These are phyloP conservation scores for Wickerhamiella siamensis DNA, from an alignment of 805 yeast species.

Conservation along the genomic window DNA sequence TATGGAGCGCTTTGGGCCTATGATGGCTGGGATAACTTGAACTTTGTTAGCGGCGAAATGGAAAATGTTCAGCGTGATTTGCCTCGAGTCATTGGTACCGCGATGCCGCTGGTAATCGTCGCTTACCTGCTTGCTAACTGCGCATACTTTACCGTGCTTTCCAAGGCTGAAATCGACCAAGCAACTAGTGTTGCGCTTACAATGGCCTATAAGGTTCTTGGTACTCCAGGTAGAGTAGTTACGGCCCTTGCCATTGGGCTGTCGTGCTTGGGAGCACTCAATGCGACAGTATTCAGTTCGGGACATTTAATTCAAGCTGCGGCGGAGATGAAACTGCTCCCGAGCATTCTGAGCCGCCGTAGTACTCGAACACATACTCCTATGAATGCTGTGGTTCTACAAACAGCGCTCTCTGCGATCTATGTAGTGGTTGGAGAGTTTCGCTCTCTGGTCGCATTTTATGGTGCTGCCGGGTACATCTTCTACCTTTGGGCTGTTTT, in stretches of 20 bases:
- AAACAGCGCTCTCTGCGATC: constrained; percentile 20
- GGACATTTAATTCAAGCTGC: constrained; percentile 26
- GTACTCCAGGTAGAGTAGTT: constrained; percentile 19
- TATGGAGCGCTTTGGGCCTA: constrained; percentile 33
- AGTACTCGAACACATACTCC: constrained; percentile 22
- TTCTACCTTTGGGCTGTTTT: constrained; percentile 26
- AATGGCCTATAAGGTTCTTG: constrained; percentile 22
- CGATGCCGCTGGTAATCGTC: constrained; percentile 28
- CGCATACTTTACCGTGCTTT: constrained; percentile 53
- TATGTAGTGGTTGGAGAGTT: constrained; percentile 28
- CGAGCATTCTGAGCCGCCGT: constrained; percentile 19
- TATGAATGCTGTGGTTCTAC: constrained; percentile 24
- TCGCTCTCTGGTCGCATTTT: constrained; percentile 25
- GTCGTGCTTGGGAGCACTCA: constrained; percentile 30
- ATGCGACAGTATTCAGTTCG: constrained; percentile 27
- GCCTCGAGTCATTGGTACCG: constrained; percentile 27
- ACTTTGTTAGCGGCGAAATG: constrained; percentile 31
- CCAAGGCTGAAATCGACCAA: constrained; percentile 35
- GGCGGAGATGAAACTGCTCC: constrained; percentile 25
- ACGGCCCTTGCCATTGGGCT: constrained; percentile 25
- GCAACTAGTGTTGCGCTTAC: constrained; percentile 27
- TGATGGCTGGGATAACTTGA: constrained; percentile 33
- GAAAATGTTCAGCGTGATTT: constrained; percentile 24
- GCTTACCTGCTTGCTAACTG: constrained; percentile 26
- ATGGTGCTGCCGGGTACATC: constrained; percentile 25